Conservation (phyloP, 2,329 filamentous ascomycete genomes). For the Nemania sp. region DNA sequence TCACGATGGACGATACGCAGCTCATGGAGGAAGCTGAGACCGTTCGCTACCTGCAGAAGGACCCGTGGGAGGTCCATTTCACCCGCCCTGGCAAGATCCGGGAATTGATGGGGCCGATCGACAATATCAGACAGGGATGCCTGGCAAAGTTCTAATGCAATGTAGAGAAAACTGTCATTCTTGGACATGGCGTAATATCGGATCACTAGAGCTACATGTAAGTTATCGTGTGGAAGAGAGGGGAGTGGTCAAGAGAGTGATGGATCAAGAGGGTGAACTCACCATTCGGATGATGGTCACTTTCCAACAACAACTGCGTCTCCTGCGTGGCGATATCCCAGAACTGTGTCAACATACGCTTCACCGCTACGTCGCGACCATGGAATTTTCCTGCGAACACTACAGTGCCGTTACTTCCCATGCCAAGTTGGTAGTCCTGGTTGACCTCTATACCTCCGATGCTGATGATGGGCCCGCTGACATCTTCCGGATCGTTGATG, state of each 20-base stretch:
- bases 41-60: slow-evolving; percentile 86
- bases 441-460: slow-evolving; percentile 69
- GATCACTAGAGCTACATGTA: slow-evolving; percentile 65
- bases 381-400: slow-evolving; percentile 96
- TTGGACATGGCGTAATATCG: slow-evolving; percentile 93
- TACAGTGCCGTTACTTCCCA: slow-evolving; percentile 94
- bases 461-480: slow-evolving; percentile 62
- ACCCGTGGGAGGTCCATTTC: slow-evolving; percentile 78
- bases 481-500: slow-evolving; percentile 61
- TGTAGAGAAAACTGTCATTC: slow-evolving; percentile 90
- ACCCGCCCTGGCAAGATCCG: slow-evolving; percentile 71
- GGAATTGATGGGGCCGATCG: slow-evolving; percentile 71
- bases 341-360: slow-evolving; percentile 94
- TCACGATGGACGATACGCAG: slow-evolving; percentile 96
- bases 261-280: slow-evolving; percentile 18
- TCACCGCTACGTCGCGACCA: slow-evolving; percentile 90
- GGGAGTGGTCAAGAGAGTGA: not conserved
- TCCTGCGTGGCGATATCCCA: slow-evolving; percentile 95
- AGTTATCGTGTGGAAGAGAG: slow-evolving; percentile 19
- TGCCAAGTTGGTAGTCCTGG: slow-evolving; percentile 66
- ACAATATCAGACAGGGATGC: slow-evolving; percentile 92
- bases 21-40: slow-evolving; percentile 85
- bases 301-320: slow-evolving; percentile 86
- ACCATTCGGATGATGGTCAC: slow-evolving; percentile 91
- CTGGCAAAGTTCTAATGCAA: slow-evolving; percentile 91